phyloP scores from a whole-genome alignment of 352 stramenopile genomes.

The Pythium diclinum region DNA sequence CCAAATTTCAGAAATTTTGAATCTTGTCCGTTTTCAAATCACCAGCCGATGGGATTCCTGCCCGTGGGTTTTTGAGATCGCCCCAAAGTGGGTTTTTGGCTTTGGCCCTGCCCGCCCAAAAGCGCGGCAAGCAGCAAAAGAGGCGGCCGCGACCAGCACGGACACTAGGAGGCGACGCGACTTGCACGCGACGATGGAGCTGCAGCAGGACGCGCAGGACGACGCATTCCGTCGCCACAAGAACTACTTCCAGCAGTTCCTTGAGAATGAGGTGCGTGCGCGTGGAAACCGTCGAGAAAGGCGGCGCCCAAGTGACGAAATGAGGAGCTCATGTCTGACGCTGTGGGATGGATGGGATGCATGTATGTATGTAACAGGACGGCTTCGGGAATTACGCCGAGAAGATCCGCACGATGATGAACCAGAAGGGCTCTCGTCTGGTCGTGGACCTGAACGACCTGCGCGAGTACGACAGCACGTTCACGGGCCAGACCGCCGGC shows the following conservation, averaged over 20 bases:
- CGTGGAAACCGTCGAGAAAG: background rate
- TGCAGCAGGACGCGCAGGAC: conserved; percentile 82
- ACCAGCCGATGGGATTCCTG: background rate
- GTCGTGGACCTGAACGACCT: conserved; percentile 90
- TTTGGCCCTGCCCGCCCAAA: background rate
- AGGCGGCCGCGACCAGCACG: background rate
- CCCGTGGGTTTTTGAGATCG: conserved; percentile 20
- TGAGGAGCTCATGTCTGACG: background rate
- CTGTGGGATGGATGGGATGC: background rate
- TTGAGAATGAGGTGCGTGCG: conserved; percentile 67
- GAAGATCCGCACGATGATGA: conserved; percentile 82
- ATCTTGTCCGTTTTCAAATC: background rate
- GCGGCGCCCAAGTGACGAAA: background rate
- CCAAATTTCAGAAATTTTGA: conserved; percentile 13
- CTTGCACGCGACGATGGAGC: conserved; percentile 44
- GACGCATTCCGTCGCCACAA: conserved; percentile 86
- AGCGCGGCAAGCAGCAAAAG: conserved; percentile 19
- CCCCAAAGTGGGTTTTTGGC: conserved; percentile 19
- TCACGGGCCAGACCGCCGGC: conserved; percentile 56
- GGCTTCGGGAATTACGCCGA: conserved; percentile 75
- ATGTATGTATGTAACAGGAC: conserved; percentile 31
- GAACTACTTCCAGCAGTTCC: conserved; percentile 85
- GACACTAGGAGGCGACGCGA: conserved; percentile 1
- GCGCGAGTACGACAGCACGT: conserved; percentile 85
- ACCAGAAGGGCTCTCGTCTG: conserved; percentile 67